phyloP scores from a whole-genome alignment of 805 yeast genomes.

The Isabelozyma heimii region DNA sequence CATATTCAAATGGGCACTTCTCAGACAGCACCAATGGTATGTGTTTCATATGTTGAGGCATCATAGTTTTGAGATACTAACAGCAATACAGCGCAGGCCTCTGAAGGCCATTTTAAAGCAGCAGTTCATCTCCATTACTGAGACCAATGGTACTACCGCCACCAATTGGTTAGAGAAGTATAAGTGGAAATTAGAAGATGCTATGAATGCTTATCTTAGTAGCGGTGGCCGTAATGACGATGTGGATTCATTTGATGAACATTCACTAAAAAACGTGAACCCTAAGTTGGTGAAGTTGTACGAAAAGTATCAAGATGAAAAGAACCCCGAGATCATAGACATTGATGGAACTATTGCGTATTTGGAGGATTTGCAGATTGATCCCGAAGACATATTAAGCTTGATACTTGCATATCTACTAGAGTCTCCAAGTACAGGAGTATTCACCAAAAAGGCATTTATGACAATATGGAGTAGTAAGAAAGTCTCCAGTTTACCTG shows the following conservation, averaged over 20 bases:
- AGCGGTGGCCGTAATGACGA: constrained; percentile 2
- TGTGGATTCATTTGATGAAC: background rate
- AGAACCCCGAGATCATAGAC: constrained; percentile 47
- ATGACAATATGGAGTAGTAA: constrained; percentile 54
- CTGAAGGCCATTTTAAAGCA: constrained; percentile 14
- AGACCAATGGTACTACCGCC: constrained; percentile 31
- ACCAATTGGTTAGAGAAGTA: constrained; percentile 28
- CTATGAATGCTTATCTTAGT: constrained; percentile 28
- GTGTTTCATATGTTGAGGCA: background rate
- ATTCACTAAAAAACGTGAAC: constrained; percentile 4
- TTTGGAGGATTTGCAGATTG: constrained; percentile 62
- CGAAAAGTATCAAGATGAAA: constrained; percentile 28
- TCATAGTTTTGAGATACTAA: background rate
- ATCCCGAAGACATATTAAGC: constrained; percentile 72
- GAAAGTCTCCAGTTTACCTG: constrained; percentile 25
- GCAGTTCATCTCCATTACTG: constrained; percentile 42
- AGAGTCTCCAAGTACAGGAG: constrained; percentile 65
- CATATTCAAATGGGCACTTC: background rate
- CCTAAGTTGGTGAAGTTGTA: constrained; percentile 27
- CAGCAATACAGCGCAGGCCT: background rate
- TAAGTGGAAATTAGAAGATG: constrained; percentile 27
- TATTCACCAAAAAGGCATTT: constrained; percentile 50
- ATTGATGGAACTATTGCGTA: constrained; percentile 76
- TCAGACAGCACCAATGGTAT: background rate
- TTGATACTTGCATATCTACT: constrained; percentile 70